A percentile compares a stretch with the other conserved stretches of the same genome.
Conservation (phyloP, 2,329 filamentous ascomycete genomes). For the Boeremia lycopersici region DNA sequence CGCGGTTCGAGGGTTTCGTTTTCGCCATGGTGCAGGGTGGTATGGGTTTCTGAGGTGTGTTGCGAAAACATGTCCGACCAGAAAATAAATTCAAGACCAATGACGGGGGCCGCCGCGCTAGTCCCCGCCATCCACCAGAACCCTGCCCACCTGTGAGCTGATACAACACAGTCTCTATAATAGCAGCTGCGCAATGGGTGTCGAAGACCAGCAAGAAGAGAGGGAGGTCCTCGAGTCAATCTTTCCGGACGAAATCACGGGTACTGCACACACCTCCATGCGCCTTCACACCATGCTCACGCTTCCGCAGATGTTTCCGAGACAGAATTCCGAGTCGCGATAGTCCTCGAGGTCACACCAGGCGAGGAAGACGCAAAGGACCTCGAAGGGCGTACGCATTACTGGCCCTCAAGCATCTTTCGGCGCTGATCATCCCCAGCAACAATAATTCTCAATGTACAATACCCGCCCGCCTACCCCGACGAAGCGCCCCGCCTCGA, state of each 20-base stretch:
- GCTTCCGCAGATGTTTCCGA: constrained; percentile 77
- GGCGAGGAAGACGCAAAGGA: constrained; percentile 61
- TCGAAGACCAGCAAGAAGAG: constrained; percentile 93
- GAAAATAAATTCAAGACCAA: not conserved
- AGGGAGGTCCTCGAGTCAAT: constrained; percentile 97
- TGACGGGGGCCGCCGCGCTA: constrained; percentile 6
- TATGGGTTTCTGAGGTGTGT: constrained; percentile 9
- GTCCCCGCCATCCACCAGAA: constrained; percentile 13
- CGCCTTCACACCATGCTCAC: constrained; percentile 16
- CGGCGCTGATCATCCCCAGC: constrained; percentile 49
- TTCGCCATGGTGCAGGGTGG: constrained; percentile 54
- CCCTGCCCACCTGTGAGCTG: constrained; percentile 8
- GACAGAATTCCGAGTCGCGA: constrained; percentile 82
- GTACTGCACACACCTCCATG: constrained; percentile 53
- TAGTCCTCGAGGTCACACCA: constrained; percentile 75
- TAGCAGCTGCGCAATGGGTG: constrained; percentile 49
- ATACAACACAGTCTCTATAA: constrained; percentile 7
- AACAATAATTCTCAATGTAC: constrained; percentile 79
- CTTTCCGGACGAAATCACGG: constrained; percentile 96
- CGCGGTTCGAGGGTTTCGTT: constrained; percentile 56
- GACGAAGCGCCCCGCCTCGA: constrained; percentile 85
- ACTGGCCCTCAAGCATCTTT: not conserved
- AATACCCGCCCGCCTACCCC: constrained; percentile 89
- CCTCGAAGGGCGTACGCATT: constrained; percentile 60
- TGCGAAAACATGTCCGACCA: not conserved